These are phyloP conservation scores for Plasmodium knowlesi DNA, from an alignment of 169 alveolate genomes.

Conservation along the genomic window DNA sequence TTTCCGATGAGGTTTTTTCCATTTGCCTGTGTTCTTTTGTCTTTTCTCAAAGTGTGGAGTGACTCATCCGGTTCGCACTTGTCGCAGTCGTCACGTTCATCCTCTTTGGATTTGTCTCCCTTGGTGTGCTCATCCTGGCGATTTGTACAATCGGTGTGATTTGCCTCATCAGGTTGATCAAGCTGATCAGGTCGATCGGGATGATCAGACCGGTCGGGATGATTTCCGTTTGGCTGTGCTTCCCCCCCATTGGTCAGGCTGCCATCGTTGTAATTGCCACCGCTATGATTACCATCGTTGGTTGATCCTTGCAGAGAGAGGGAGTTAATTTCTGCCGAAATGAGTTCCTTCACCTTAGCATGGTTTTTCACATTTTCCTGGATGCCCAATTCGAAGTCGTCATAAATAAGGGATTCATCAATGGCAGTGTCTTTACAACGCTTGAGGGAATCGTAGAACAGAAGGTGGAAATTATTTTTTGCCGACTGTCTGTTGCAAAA, in stretches of 20 bases:
- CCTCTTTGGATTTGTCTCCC: too few species aligned
- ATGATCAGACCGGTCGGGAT: too few species aligned
- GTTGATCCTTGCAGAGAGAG: background rate
- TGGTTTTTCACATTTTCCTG: slow-evolving; percentile 36
- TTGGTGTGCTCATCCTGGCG: too few species aligned
- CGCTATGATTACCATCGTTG: too few species aligned
- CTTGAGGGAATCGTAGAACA: slow-evolving; percentile 19
- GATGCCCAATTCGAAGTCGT: slow-evolving; percentile 10
- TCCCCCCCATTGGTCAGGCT: background rate
- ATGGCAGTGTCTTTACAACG: background rate
- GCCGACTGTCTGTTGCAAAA: slow-evolving; percentile 61
- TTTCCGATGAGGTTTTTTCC: background rate
- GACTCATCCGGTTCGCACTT: background rate
- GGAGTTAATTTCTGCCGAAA: background rate
- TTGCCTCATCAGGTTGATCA: background rate
- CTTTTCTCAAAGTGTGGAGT: background rate
- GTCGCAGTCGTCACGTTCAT: background rate
- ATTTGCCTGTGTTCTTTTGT: background rate
- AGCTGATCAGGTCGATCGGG: background rate
- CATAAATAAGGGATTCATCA: background rate
- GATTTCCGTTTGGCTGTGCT: background rate
- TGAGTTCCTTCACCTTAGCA: slow-evolving; percentile 3
- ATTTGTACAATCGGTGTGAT: too few species aligned
- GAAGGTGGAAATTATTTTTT: slow-evolving; percentile 39
- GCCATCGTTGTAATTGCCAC: too few species aligned